phyloP scores from a whole-genome alignment of 192 early-diverging fungal species.

The Entomortierella beljakovae region DNA sequence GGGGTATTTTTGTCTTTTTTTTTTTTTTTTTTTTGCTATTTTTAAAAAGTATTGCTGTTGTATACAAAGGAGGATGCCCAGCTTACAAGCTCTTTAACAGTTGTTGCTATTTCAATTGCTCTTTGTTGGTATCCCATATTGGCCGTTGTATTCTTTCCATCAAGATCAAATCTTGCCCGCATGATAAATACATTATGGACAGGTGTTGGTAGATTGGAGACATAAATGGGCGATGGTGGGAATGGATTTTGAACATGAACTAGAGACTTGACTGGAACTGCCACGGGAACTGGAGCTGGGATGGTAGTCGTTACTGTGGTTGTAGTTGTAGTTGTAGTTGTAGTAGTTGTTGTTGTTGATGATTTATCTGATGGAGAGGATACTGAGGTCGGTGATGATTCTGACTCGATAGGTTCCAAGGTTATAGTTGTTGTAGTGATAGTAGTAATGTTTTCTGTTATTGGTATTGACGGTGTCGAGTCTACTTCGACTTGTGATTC shows the following conservation, averaged over 20 bases:
- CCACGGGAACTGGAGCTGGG: background rate
- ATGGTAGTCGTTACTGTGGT: background rate
- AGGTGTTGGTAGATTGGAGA: background rate
- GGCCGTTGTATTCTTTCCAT: background rate
- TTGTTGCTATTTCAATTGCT: slow-evolving; percentile 36
- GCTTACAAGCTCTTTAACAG: slow-evolving; percentile 48
- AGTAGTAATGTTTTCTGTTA: background rate
- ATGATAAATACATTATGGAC: background rate
- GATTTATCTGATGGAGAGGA: background rate
- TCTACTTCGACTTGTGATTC: too few relatives aligned
- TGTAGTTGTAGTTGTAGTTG: background rate
- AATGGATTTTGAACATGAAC: background rate
- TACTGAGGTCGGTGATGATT: background rate
- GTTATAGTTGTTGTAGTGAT: background rate
- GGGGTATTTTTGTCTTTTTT: too few relatives aligned
- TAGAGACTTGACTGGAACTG: background rate
- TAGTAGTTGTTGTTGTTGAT: background rate
- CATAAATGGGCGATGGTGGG: background rate
- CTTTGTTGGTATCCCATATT: slow-evolving; percentile 34
- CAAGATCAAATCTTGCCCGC: background rate
- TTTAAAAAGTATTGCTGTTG: slow-evolving; percentile 48
- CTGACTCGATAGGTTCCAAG: background rate
- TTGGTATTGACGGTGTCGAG: background rate
- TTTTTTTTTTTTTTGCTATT: too few relatives aligned
- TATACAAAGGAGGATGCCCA: slow-evolving; percentile 56